These are phyloP conservation scores for Russula virescens DNA, from an alignment of 768 basidiomycete species.

Conservation along the genomic window DNA sequence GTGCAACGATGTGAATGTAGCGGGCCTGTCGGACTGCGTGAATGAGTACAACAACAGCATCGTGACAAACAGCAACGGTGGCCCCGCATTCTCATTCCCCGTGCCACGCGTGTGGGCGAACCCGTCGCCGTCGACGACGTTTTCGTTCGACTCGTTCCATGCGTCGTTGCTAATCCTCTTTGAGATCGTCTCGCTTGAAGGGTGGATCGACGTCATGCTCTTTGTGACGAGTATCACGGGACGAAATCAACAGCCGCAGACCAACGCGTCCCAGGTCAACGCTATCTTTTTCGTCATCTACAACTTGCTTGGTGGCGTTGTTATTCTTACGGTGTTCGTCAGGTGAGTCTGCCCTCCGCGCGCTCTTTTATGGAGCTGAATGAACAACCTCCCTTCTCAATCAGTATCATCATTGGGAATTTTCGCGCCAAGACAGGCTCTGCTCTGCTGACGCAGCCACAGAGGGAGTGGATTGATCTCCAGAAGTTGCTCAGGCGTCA, in stretches of 20 bases:
- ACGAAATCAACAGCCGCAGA: constrained; percentile 57
- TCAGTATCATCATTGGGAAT: constrained; percentile 91
- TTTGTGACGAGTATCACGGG: constrained; percentile 76
- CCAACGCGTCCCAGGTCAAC: constrained; percentile 71
- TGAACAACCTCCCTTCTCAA: constrained; percentile 18
- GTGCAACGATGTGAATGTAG: constrained; percentile 66
- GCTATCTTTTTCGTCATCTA: constrained; percentile 90
- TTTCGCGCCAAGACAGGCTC: constrained; percentile 83
- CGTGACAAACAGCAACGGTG: constrained; percentile 36
- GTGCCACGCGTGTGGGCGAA: constrained; percentile 88
- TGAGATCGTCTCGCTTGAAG: constrained; percentile 93
- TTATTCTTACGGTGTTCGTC: constrained; percentile 86
- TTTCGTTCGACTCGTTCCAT: constrained; percentile 86
- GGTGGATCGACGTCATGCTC: constrained; percentile 93
- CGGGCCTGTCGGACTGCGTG: constrained; percentile 59
- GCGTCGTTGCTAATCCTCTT: constrained; percentile 85
- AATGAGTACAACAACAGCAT: constrained; percentile 68
- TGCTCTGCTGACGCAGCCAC: constrained; percentile 79
- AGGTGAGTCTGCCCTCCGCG: constrained; percentile 46
- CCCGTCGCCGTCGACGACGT: constrained; percentile 74
- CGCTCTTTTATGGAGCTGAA: neutral
- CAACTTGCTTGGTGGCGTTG: constrained; percentile 84
- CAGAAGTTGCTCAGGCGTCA: constrained; percentile 85
- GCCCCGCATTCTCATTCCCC: constrained; percentile 54
- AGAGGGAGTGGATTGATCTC: constrained; percentile 92